Conservation (phyloP, 2,329 filamentous ascomycete genomes). For the Penicillium sp. region DNA sequence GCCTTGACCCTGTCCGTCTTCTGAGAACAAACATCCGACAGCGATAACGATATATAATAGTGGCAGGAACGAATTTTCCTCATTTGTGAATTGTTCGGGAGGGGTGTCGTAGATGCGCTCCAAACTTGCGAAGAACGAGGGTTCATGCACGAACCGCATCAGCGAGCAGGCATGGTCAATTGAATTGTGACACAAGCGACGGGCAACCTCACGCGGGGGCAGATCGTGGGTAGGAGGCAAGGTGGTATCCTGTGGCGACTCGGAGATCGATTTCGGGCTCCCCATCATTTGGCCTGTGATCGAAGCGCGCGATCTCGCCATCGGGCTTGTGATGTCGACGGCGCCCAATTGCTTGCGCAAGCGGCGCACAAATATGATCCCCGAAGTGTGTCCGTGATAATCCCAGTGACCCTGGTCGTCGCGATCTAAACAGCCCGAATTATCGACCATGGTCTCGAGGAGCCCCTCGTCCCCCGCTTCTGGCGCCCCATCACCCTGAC, state of each 20-base stretch:
- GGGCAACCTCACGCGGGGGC: constrained; percentile 63
- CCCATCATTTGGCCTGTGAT: constrained; percentile 61
- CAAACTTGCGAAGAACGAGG: constrained; percentile 75
- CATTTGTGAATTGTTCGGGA: constrained; percentile 62
- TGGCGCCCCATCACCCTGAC: constrained; percentile 30
- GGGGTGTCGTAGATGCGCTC: constrained; percentile 75
- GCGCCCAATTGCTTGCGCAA: constrained; percentile 85
- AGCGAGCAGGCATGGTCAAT: constrained; percentile 65
- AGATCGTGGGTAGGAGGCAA: constrained; percentile 64
- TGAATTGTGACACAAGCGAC: constrained; percentile 59
- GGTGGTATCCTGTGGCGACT: constrained; percentile 64
- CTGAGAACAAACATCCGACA: constrained; percentile 72
- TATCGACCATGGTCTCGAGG: constrained; percentile 92
- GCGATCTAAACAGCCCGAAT: constrained; percentile 85
- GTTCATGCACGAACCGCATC: constrained; percentile 76
- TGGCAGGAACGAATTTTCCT: constrained; percentile 70
- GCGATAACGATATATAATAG: constrained; percentile 71
- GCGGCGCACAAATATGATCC: constrained; percentile 80
- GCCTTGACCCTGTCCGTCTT: constrained; percentile 50
- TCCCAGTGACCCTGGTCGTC: constrained; percentile 92
- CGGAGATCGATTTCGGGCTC: constrained; percentile 65
- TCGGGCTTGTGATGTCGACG: constrained; percentile 60
- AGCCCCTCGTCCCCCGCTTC: constrained; percentile 66
- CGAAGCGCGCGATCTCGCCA: constrained; percentile 50
- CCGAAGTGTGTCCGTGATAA: constrained; percentile 92